Base-by-base conservation (phyloP, 345 rosid species). In the Bretschneidera sinensis region DNA sequence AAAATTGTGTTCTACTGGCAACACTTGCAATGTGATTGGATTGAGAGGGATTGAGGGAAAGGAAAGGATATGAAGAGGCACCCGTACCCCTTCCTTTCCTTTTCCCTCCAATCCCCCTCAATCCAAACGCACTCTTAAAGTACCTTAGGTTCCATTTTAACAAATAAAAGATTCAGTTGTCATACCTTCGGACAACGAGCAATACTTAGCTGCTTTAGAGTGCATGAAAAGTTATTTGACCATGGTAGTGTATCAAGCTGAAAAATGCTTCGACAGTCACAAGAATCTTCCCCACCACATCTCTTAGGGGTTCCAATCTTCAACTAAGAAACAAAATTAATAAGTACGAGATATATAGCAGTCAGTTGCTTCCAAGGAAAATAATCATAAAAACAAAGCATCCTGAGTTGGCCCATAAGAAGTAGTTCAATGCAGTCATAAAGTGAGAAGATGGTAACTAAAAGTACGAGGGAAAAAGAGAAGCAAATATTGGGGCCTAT, bases 161-260 rank as follows among this genome's bases (percentile, higher is more conserved):
- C 20, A 55, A 68, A 24, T 16, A 31, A 18, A 33, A 48, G 54
- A 25, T 17, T 48, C 24, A 63, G 34, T 18, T 21, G 54, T 50
- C 50, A 51, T 77, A 89, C 98, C 97, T 81, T 76, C 2, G 96
- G 97, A 57, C 74, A 71, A 39, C 85, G 94, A 54, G 91, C 79
- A 31, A 92, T 76, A 25, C 47, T 75, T 66, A 85, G 76, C 63
- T 81, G 87, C 78, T 83, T 87, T 54, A 77, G 24, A 54, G 85
- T 72, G 43, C 11, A 58, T 4, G 91, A 85, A 71, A 77, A 78
- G 43, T 79, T 80, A 75, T 85, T 83, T 25, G 91, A 83, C 91
- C 94, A 85, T 20, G 97, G 94, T 64, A 87, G 72, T 59, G 21
- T 69, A 51, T 80, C 64, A 17, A 84, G 91, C 79, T 56, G 50